A percentile compares a stretch with the other conserved stretches of the same genome.
Conservation (phyloP, 306 rosid species). For the Malus orientalis region DNA sequence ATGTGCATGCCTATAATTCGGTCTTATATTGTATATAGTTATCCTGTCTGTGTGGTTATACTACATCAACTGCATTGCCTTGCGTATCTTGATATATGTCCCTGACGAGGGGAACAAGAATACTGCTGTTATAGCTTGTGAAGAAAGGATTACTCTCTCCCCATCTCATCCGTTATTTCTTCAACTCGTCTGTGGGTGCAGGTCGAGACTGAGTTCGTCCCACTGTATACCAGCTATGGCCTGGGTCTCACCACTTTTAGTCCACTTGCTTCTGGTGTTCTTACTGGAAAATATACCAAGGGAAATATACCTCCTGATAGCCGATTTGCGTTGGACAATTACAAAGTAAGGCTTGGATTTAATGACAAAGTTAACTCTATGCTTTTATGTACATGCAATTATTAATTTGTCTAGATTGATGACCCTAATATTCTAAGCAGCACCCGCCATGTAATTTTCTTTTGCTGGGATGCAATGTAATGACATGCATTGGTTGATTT, state of each 20-base stretch:
- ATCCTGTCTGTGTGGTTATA: background rate
- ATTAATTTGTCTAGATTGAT: background rate
- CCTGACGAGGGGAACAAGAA: background rate
- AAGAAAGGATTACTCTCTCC: background rate
- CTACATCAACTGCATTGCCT: background rate
- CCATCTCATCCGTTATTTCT: background rate
- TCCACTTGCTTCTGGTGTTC: conserved; percentile 96
- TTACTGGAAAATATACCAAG: conserved; percentile 89
- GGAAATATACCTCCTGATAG: conserved; percentile 80
- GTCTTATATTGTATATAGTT: background rate
- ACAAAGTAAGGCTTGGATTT: conserved; percentile 49
- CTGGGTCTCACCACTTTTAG: conserved; percentile 94
- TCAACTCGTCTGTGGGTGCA: conserved; percentile 11
- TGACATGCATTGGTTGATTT: background rate
- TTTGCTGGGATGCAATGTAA: background rate
- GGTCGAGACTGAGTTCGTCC: conserved; percentile 90
- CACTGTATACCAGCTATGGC: conserved; percentile 67
- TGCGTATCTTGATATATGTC: background rate
- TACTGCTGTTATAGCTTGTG: background rate
- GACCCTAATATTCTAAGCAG: background rate
- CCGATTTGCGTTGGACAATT: conserved; percentile 86
- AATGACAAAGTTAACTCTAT: background rate
- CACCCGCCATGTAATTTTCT: background rate
- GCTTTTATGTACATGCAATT: background rate
- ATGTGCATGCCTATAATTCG: background rate